A percentile compares a stretch with the other conserved stretches of the same genome.
These are phyloP conservation scores for Pythium sp. DNA, from an alignment of 352 stramenopile species.

Conservation along the genomic window DNA sequence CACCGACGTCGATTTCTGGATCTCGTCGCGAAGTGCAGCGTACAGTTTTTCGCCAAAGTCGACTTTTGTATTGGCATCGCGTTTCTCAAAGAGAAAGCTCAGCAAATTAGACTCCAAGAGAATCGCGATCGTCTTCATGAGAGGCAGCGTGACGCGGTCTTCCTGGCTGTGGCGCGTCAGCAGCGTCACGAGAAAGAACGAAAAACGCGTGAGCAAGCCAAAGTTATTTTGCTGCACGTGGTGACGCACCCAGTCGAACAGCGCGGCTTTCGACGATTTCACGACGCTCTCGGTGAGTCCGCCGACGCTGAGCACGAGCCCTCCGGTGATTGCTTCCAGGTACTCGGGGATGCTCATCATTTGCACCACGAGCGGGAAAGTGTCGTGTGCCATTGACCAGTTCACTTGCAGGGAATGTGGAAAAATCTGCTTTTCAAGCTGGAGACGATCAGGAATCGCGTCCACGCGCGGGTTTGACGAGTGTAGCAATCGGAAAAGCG, in stretches of 20 bases:
- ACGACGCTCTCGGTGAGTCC: conserved; percentile 94
- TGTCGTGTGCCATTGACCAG: conserved; percentile 83
- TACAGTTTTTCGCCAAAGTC: conserved; percentile 66
- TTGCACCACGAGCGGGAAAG: conserved; percentile 89
- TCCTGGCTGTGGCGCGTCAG: conserved; percentile 57
- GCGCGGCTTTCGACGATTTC: conserved; percentile 62
- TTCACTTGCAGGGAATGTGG: conserved; percentile 56
- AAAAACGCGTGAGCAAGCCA: conserved; percentile 58
- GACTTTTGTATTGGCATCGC: conserved; percentile 22
- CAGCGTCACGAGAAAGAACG: conserved; percentile 65
- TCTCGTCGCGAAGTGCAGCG: conserved; percentile 59
- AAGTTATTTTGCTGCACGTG: conserved; percentile 63
- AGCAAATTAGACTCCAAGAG: conserved; percentile 66
- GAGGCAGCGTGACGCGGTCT: conserved; percentile 80
- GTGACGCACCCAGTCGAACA: conserved; percentile 59
- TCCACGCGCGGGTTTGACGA: conserved; percentile 59
- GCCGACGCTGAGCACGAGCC: conserved; percentile 94
- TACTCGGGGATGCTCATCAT: conserved; percentile 88
- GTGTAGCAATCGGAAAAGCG: conserved; percentile 87
- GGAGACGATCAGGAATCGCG: conserved; percentile 68
- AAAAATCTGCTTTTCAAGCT: conserved; percentile 69
- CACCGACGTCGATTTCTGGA: conserved; percentile 56
- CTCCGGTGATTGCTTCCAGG: conserved; percentile 77
- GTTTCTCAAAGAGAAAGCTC: conserved; percentile 51
- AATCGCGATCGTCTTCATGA: conserved; percentile 85